These are phyloP conservation scores for Glonium stellatum DNA, from an alignment of 495 filamentous ascomycete genomes.

Conservation along the genomic window DNA sequence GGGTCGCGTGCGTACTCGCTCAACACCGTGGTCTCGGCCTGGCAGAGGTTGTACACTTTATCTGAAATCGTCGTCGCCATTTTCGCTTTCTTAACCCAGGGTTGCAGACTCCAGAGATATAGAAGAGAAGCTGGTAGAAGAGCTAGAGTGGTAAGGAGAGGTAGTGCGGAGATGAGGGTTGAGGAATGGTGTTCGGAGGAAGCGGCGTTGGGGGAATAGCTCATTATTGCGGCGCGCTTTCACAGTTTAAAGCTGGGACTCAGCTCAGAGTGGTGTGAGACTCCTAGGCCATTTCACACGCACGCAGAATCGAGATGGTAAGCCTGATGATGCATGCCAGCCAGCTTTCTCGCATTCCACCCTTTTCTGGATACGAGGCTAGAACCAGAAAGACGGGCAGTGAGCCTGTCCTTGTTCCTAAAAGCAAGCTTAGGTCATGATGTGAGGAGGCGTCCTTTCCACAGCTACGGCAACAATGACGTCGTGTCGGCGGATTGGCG, in stretches of 20 bases:
- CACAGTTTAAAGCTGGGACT: neutral
- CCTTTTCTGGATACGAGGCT: neutral
- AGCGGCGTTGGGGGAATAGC: neutral
- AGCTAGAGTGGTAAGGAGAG: neutral
- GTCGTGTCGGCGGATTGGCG: neutral
- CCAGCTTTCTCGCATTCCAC: neutral
- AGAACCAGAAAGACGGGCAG: neutral
- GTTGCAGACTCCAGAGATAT: conserved; percentile 3
- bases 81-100: conserved; percentile 5
- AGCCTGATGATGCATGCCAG: neutral
- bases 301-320: neutral
- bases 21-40: conserved; percentile 46
- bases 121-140: neutral
- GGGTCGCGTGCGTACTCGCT: conserved; percentile 51
- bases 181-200: neutral
- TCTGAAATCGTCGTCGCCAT: conserved; percentile 39
- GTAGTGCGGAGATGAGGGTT: neutral
- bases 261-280: neutral
- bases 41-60: conserved; percentile 47
- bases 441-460: neutral
- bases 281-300: neutral
- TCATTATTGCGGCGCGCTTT: neutral
- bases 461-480: neutral
- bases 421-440: too few relatives aligned
- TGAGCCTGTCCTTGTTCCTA: neutral